Base-by-base conservation (phyloP, 1,284 basidiomycete genomes). In the Malassezia restricta region DNA sequence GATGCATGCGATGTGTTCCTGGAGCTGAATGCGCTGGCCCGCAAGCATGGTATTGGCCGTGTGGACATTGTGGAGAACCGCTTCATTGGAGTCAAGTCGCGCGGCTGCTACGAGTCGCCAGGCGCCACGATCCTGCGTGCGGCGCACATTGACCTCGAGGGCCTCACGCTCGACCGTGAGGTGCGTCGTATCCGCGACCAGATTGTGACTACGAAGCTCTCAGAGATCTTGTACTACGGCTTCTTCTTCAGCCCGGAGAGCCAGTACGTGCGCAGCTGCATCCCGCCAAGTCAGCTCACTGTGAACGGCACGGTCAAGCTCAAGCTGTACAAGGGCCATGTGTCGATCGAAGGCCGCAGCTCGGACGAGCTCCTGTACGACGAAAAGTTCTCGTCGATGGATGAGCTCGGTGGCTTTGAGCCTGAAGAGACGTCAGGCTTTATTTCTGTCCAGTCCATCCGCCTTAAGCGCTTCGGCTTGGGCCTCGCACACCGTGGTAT, bases 21-120 rank as follows among this genome's bases (percentile, higher is more conserved):
- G 63, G 80, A 80, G 11, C 83, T 98, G 70, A 98, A 99, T 78
- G 79, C 84, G 5, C 82, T 96, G 58, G 92, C 86, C 30, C 81
- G 92, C 65, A 88, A 86, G 74, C 90, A 98, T 77, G 94, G 91
- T 65, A 81, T 98, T 63, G 91, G 92, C 43, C 83, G 92, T 58
- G 85, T 95, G 76, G 92, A 98, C 76, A 96, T 98, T 74, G 94
- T 98, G 70, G 92, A 98, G 79, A 98, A 98, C 79, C 83, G 92
- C 51, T 96, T 95, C 79, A 96, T 98, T 75, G 92, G 92, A 59
- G 91, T 98, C 75, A 98, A 98, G 78, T 90, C 86, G 51, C 86
- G 92, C 51, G 92, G 92, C 33, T 99, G 94, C 78, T 99, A 99
- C 79, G 92, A 99, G 77, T 86, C 86, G 6, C 92, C 92, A 15